Evolutionary conservation across 192 early-diverging fungal genomes (phyloP), one percentile per base, ranked within the genome.

Genomic region (Thoreauomyces humboldtii): DNA sequence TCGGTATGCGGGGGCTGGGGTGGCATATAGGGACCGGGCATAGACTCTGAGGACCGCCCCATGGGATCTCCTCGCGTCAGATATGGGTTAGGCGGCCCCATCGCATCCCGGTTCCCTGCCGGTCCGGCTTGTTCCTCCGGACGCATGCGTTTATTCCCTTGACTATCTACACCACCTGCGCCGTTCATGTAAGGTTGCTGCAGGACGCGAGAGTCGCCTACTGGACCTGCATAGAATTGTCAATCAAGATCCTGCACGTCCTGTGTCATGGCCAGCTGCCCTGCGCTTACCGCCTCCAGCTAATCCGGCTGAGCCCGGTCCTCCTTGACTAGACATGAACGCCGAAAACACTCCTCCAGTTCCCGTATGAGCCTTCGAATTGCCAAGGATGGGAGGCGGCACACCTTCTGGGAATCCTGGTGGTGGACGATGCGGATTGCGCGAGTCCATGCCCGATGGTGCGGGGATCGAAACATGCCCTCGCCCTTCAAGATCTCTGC

Each of bases 401-500:
- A 80, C 68, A 59, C 77, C 81, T 36, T 72, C 71, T 37, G 78
- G 81, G 19, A 76, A 73, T 54, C 79, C 71, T 37, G 81, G 73
- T 69, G 80, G 52, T 68, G 80, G 50, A 63, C 75, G 47, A 27
- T 27, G 44, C 17, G 25, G 57, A 9, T 11, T 34, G 44, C 34
- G 59, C 21, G 7, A 29, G 25, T 0, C 52, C 41, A 67, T 74
- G 41, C 83, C 81, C 38, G 38, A 41, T 24, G 64, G 22, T 14
- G 52, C 19, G 15, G 47, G 27, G 36, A 57, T 7, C 11, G 55
- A n/a, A 15, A 36, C 14, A 37, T 57, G 29, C 9, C 64, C 64
- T 25, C 64, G 51, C 27, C 9, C 79, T 55, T 97, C 92, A 4
- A 95, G 81, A 54, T 98, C 91, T 22, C 88, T 86, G 22, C 90